These are phyloP conservation scores for Globisporangium nunn DNA, from an alignment of 352 stramenopile genomes.

Conservation along the genomic window DNA sequence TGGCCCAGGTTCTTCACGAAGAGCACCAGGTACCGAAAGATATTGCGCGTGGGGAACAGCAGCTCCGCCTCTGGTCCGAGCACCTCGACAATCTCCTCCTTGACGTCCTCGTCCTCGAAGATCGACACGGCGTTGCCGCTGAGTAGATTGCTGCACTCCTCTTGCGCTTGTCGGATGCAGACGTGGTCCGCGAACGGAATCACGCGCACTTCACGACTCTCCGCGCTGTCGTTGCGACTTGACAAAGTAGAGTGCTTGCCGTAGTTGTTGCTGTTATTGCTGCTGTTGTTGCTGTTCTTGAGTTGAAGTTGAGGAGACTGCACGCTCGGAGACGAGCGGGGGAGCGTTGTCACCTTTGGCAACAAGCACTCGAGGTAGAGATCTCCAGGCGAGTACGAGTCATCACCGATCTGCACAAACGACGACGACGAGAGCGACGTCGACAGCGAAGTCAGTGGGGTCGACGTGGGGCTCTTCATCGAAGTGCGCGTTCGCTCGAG, in stretches of 20 bases:
- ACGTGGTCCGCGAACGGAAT: conserved; percentile 44
- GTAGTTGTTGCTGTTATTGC: neutral
- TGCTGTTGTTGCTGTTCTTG: conserved; percentile 1
- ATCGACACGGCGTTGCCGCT: conserved; percentile 65
- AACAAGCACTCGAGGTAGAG: conserved; percentile 54
- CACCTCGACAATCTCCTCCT: conserved; percentile 74
- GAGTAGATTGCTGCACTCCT: conserved; percentile 51
- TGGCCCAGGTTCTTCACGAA: conserved; percentile 78
- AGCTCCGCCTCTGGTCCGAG: conserved; percentile 60
- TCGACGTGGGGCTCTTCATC: conserved; percentile 10
- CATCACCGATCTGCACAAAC: conserved; percentile 43
- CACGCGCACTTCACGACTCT: conserved; percentile 18
- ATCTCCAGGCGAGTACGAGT: conserved; percentile 49
- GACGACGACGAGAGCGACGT: conserved; percentile 21
- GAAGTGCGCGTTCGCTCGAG: neutral
- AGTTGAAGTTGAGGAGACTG: conserved; percentile 1
- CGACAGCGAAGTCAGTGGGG: conserved; percentile 13
- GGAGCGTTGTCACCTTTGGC: conserved; percentile 18
- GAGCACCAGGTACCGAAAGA: conserved; percentile 77
- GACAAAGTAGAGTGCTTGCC: neutral
- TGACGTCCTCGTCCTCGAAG: conserved; percentile 66
- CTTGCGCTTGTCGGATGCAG: conserved; percentile 39
- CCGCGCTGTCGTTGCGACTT: neutral
- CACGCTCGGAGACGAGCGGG: neutral
- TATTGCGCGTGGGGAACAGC: conserved; percentile 54